phyloP scores from a whole-genome alignment of 768 basidiomycete genomes.

The Pleurotus djamor region DNA sequence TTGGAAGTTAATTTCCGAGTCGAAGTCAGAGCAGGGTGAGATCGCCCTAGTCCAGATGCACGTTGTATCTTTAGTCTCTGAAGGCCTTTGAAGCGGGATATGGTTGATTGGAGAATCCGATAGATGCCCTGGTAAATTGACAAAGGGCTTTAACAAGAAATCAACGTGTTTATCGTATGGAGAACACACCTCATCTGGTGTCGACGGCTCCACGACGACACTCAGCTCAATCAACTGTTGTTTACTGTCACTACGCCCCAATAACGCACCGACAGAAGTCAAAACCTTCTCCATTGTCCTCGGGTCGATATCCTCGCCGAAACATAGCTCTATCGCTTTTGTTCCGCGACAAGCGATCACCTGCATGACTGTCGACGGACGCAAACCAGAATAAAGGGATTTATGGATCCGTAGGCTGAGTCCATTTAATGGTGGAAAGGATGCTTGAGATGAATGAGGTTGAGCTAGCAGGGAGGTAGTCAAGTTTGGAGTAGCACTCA shows the following conservation, averaged over 20 bases:
- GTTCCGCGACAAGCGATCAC: constrained; percentile 27
- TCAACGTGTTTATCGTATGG: not conserved
- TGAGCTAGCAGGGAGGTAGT: constrained; percentile 4
- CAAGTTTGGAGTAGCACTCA: not conserved
- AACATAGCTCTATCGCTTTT: constrained; percentile 27
- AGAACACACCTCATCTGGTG: constrained; percentile 22
- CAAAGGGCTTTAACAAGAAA: not conserved
- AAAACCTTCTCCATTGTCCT: constrained; percentile 45
- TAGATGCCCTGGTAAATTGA: not conserved
- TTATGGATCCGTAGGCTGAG: constrained; percentile 26
- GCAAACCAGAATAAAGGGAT: constrained; percentile 43
- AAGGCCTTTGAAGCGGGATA: not conserved
- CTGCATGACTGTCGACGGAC: constrained; percentile 38
- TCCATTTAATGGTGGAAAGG: constrained; percentile 3
- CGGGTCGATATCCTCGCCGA: constrained; percentile 37
- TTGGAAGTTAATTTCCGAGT: not conserved
- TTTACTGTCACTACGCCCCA: constrained; percentile 18
- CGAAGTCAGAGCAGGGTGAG: not conserved
- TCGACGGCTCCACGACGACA: constrained; percentile 21
- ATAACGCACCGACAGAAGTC: constrained; percentile 32
- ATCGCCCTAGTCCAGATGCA: not conserved
- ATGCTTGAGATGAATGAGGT: not conserved
- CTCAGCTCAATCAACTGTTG: constrained; percentile 20
- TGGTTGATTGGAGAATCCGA: not conserved
- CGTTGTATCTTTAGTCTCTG: not conserved